These are phyloP conservation scores for Drechslerella coelobrocha DNA, from an alignment of 2,329 filamentous ascomycete species.

Conservation along the genomic window DNA sequence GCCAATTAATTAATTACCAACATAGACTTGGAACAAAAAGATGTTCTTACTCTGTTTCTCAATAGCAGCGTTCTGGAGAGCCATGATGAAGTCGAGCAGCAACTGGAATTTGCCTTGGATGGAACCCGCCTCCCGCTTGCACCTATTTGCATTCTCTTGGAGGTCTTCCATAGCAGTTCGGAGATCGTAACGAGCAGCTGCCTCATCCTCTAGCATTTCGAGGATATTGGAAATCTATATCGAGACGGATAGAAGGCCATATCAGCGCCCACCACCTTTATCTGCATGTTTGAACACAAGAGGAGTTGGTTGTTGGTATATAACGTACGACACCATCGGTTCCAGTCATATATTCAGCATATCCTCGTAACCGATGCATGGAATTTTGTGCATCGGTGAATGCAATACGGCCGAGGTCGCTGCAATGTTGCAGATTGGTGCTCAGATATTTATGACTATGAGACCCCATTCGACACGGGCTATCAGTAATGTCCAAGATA, in stretches of 20 bases:
- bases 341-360: constrained; percentile 22
- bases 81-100: constrained; percentile 31
- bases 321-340: constrained; percentile 20
- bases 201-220: constrained; percentile 38
- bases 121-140: constrained; percentile 18
- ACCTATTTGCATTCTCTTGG: constrained; percentile 28
- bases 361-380: constrained; percentile 21
- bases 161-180: constrained; percentile 31
- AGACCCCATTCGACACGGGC: not conserved
- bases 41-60: constrained; percentile 16
- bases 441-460: constrained; percentile 27
- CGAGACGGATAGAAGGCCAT: constrained; percentile 7
- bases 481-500: not conserved
- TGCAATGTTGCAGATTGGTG: constrained; percentile 33
- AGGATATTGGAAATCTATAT: constrained; percentile 35
- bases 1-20: not conserved
- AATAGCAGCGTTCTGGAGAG: constrained; percentile 21
- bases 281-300: not conserved
- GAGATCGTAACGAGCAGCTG: constrained; percentile 25
- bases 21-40: not conserved
- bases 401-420: constrained; percentile 23
- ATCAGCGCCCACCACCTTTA: not conserved
- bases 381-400: constrained; percentile 31
- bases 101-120: constrained; percentile 26
- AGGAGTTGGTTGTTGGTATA: not conserved